A percentile compares a stretch with the other conserved stretches of the same genome.
These are phyloP conservation scores for Pseudonitzschia delicatissima DNA, from an alignment of 108 stramenopile species.

Conservation along the genomic window DNA sequence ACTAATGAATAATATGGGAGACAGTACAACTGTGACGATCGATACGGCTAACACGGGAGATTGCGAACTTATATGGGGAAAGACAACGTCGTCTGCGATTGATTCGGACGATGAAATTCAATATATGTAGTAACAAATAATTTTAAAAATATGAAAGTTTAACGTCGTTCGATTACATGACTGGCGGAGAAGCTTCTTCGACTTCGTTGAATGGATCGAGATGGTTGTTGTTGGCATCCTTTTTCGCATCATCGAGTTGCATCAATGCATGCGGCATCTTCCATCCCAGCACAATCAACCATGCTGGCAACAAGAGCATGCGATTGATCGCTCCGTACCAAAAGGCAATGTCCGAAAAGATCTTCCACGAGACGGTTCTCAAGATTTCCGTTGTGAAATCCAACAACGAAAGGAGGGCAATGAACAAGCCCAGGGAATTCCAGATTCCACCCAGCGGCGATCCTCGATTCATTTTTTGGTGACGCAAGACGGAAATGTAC, in stretches of 20 bases:
- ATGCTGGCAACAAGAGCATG: slow-evolving; percentile 52
- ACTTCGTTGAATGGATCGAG: too few species aligned
- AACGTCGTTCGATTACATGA: too few species aligned
- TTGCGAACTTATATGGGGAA: too few species aligned
- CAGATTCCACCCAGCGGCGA: slow-evolving; percentile 46
- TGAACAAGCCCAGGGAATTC: slow-evolving; percentile 38
- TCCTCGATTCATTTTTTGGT: slow-evolving; percentile 13
- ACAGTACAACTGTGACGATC: too few species aligned
- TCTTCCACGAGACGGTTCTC: slow-evolving; percentile 38
- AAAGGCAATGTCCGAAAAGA: slow-evolving; percentile 43
- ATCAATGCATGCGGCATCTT: slow-evolving; percentile 39
- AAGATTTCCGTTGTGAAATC: slow-evolving; percentile 57
- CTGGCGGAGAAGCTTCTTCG: too few species aligned
- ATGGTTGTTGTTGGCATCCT: too few species aligned
- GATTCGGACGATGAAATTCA: too few species aligned
- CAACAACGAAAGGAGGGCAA: slow-evolving; percentile 43
- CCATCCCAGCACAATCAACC: slow-evolving; percentile 47
- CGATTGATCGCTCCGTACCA: slow-evolving; percentile 34
- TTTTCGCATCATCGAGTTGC: slow-evolving; percentile 13
- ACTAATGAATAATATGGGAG: too few species aligned
- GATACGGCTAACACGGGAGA: too few species aligned
- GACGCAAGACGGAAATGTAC: slow-evolving; percentile 9
- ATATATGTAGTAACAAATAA: too few species aligned
- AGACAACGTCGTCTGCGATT: too few species aligned
- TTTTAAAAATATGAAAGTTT: too few species aligned